Conservation (phyloP, 164 flowering plant genomes). For the Nymphaea colorata region DNA sequence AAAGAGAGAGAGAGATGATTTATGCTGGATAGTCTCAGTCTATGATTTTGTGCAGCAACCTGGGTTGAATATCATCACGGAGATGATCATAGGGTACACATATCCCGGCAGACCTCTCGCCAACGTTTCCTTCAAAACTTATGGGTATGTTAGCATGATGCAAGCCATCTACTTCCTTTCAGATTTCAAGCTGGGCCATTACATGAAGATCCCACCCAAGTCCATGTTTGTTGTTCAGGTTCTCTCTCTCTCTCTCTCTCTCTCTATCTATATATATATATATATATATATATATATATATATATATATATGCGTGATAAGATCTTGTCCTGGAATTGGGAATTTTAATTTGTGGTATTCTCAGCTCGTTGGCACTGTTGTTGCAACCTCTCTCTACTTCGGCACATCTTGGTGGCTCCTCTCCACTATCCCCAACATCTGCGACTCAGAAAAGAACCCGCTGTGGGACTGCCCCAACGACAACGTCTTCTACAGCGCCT, state of each 20-base stretch:
- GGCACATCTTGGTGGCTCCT: constrained; percentile 57
- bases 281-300: no score
- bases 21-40: no score
- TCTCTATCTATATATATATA: no score
- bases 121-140: constrained; percentile 49
- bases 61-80: constrained; percentile 49
- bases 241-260: no score
- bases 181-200: constrained; percentile 67
- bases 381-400: constrained; percentile 30
- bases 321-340: no score
- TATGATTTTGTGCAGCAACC: constrained; percentile 22
- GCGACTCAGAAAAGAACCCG: constrained; percentile 24
- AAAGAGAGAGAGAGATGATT: no score
- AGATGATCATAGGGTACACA: constrained; percentile 48
- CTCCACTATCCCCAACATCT: constrained; percentile 24
- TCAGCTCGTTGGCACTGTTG: constrained; percentile 46
- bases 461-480: constrained; percentile 45
- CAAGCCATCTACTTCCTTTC: constrained; percentile 36
- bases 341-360: no score
- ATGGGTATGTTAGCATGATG: constrained; percentile 41
- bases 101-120: constrained; percentile 59
- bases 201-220: constrained; percentile 72
- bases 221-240: constrained; percentile 72
- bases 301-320: no score
- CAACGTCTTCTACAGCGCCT: constrained; percentile 30